Conservation (phyloP, 768 basidiomycete species). For the Neoboletus brunneissimus region DNA sequence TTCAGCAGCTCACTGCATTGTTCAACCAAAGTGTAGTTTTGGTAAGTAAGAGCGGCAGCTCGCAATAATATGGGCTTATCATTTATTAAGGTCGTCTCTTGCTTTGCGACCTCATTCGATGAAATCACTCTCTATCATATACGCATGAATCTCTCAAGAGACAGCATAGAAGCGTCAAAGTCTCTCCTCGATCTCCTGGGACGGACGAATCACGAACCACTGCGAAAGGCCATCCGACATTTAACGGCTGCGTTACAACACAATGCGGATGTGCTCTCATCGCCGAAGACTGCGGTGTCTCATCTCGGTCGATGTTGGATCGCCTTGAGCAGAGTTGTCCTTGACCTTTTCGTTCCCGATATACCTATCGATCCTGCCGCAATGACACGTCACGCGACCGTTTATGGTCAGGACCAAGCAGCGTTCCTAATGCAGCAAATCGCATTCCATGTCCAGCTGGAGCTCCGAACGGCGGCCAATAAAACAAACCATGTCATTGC, state of each 20-base stretch:
- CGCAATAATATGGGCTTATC: slow-evolving; percentile 4
- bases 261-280: slow-evolving; percentile 14
- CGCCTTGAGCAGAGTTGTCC: slow-evolving; percentile 52
- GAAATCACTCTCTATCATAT: slow-evolving; percentile 16
- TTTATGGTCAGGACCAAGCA: slow-evolving; percentile 44
- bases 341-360: slow-evolving; percentile 78
- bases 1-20: slow-evolving; percentile 41
- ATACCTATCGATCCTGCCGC: slow-evolving; percentile 84
- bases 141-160: slow-evolving; percentile 1
- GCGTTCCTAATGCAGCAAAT: slow-evolving; percentile 47
- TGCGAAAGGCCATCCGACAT: slow-evolving; percentile 35
- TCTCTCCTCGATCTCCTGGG: slow-evolving; percentile 33
- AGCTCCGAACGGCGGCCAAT: slow-evolving; percentile 57
- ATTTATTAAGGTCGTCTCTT: slow-evolving; percentile 39
- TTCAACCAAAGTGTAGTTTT: slow-evolving; percentile 41
- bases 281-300: slow-evolving; percentile 27
- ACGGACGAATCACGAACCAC: slow-evolving; percentile 31
- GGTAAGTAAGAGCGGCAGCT: slow-evolving; percentile 33
- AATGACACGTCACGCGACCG: slow-evolving; percentile 45
- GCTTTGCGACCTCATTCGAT: slow-evolving; percentile 44
- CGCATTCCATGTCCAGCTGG: slow-evolving; percentile 52
- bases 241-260: slow-evolving; percentile 28
- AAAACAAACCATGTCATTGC: slow-evolving; percentile 44
- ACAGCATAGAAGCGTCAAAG: slow-evolving; percentile 19
- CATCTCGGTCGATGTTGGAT: slow-evolving; percentile 56